phyloP scores from a whole-genome alignment of 2,329 filamentous ascomycete genomes.

The Alternaria angustiovoidea region DNA sequence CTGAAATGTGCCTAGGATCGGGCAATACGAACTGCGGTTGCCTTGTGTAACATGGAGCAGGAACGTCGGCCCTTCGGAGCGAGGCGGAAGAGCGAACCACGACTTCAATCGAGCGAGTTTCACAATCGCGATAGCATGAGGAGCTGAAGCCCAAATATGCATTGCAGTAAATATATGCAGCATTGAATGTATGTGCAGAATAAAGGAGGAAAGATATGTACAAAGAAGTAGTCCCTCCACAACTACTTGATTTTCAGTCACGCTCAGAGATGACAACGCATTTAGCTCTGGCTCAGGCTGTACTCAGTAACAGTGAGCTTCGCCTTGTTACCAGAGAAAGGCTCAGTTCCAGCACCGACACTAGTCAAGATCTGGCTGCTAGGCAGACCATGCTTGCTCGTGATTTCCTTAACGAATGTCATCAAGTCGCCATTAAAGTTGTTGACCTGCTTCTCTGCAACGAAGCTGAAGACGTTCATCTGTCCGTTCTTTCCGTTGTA shows the following conservation, averaged over 20 bases:
- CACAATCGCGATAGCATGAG: not conserved
- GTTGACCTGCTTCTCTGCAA: constrained; percentile 57
- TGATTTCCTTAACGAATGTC: constrained; percentile 66
- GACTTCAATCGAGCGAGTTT: not conserved
- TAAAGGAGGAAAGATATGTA: not conserved
- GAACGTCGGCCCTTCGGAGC: not conserved
- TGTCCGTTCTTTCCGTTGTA: constrained; percentile 68
- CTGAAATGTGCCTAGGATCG: not conserved
- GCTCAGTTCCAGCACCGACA: constrained; percentile 65
- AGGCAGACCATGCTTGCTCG: constrained; percentile 57
- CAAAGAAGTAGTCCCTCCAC: not conserved
- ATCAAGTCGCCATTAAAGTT: constrained; percentile 66
- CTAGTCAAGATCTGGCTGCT: constrained; percentile 62
- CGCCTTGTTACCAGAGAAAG: constrained; percentile 61
- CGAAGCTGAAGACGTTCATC: constrained; percentile 69
- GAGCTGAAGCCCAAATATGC: not conserved
- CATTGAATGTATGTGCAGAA: not conserved
- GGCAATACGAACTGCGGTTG: not conserved
- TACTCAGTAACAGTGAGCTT: constrained; percentile 55
- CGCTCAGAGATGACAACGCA: not conserved
- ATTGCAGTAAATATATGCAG: not conserved
- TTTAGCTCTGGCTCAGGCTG: constrained; percentile 41
- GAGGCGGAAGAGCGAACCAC: not conserved
- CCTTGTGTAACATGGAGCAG: not conserved
- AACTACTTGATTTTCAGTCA: not conserved